Base-by-base conservation (phyloP, 176 grass and related monocot genomes). In the Eremochloa ophiuroides region DNA sequence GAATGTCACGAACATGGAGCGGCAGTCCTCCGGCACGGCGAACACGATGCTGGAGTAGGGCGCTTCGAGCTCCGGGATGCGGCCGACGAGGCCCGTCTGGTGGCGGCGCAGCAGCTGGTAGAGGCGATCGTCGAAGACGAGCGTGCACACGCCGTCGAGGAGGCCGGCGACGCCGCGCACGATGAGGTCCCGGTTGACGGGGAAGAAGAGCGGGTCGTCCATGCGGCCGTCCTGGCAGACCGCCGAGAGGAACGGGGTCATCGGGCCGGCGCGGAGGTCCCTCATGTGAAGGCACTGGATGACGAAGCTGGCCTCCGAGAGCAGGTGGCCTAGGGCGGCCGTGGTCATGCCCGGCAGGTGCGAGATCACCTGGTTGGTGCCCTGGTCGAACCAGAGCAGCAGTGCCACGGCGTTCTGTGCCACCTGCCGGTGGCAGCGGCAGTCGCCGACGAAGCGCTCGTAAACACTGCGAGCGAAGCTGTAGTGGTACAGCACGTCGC, bases 1-100 rank as follows among this genome's bases (percentile, higher is more conserved):
- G 60, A 93, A 91, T 30, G 91, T 93, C 14, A 93, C 66, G 78
- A 97, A 91, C 88, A 93, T 89, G 26, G 91, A 89, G 22, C 91
- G 79, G 59, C 17, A 66, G 86, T 94, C 89, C 72, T 86, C 91
- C 0, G 78, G 20, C 51, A 86, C 68, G 0, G 25, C 39, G 6
- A 33, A 20, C 1, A 15, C 11, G 0, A 8, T 18, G 10, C 8
- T 2, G 43, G 8, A 5, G 37, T 55, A 94, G 0, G 65, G 25
- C 23, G 15, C 48, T 6, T 72, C 69, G 29, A 92, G 73, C 71
- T 72, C 85, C 0, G 33, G 70, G 1, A 27, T 60, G 65, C 34
- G 77, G 7, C 37, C 25, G 2, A 69, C 23, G 8, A 66, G 25
- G 0, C 84, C 77, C 0, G 62, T 79, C 74, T 90, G 68, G 20